These are phyloP conservation scores for Phytophthora colocasiae DNA, from an alignment of 352 stramenopile genomes.

Conservation along the genomic window DNA sequence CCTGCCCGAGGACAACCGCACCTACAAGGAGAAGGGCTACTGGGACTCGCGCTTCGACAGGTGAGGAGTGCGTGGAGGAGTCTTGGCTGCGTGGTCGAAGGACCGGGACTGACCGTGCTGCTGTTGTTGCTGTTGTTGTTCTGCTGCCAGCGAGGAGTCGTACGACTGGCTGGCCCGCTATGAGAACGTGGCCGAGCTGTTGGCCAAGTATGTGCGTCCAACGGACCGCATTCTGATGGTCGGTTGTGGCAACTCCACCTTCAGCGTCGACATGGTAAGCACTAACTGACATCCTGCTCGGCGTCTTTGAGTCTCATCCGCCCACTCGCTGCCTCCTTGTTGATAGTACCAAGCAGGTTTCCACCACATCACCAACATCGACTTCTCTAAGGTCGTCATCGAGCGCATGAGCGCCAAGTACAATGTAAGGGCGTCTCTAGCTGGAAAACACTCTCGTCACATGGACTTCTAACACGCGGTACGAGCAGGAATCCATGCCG, in stretches of 20 bases:
- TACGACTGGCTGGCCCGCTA: conserved; percentile 83
- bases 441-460: too few species aligned
- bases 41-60: conserved; percentile 75
- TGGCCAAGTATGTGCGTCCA: conserved; percentile 49
- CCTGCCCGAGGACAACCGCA: conserved; percentile 57
- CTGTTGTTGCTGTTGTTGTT: not conserved
- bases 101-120: conserved; percentile 3
- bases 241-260: conserved; percentile 81
- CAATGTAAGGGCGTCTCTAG: conserved; percentile 28
- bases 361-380: conserved; percentile 74
- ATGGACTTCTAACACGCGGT: not conserved
- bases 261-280: conserved; percentile 74
- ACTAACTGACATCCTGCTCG: not conserved
- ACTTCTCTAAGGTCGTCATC: conserved; percentile 77
- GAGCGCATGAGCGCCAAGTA: conserved; percentile 69
- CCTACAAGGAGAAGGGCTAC: conserved; percentile 75
- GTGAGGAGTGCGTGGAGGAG: conserved; percentile 18
- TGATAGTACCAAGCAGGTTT: conserved; percentile 62
- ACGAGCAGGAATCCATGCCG: conserved; percentile 44
- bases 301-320: conserved; percentile 7
- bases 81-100: not conserved
- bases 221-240: conserved; percentile 65
- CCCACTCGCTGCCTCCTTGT: not conserved
- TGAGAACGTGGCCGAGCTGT: conserved; percentile 50
- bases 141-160: conserved; percentile 55